Evolutionary conservation across 192 early-diverging fungal species (phyloP), one percentile per base, ranked within the genome.

Genomic region (Linnemannia zychae): DNA sequence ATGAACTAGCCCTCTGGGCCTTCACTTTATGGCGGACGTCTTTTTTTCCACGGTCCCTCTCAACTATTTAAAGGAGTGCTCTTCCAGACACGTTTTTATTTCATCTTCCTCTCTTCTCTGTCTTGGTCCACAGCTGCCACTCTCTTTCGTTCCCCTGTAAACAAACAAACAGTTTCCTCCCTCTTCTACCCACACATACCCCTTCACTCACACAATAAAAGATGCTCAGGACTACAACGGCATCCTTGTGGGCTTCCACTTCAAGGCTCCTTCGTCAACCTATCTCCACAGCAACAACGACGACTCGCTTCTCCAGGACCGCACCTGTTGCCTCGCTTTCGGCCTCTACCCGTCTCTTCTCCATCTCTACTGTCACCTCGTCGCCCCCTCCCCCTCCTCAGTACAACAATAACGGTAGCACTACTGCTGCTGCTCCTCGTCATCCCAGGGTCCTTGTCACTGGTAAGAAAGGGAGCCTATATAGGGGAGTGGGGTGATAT

Each of bases 381-480:
- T 66, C 46, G 33, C 66, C 75, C 11, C 75, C 75, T 16, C 70
- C 75, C 0, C 63, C 74, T 17, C 70, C 70, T 44, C 71, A 66
- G 46, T 44, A 82, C 47, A 44, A 37, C 18, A 38, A 67, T 7
- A n/a, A 28, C 9, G 38, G 72, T 44, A 33, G 68, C 24, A 67
- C 40, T 44, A 9, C 40, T 44, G 20, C 70, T 16, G n/a, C 74
- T 22, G 50, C 76, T 7, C 33, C 74, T 76, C 87, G 77, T 34
- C 78, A 87, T 37, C 92, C 92, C 1, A 89, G 91, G 34, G 90
- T 93, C 40, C 82, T 93, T 17, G 92, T 93, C 60, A 92, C 91
- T 63, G 92, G 93, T 84, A 90, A 76, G 65, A 6, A 22, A 52
- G 0, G 7, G 67, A 3, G 28, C 4, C 31, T n/a, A 31, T 63